Percentiles rank a stretch among this genome's conserved stretches.
phyloP scores from a whole-genome alignment of 352 stramenopile species.

The Discostella stelligera region DNA sequence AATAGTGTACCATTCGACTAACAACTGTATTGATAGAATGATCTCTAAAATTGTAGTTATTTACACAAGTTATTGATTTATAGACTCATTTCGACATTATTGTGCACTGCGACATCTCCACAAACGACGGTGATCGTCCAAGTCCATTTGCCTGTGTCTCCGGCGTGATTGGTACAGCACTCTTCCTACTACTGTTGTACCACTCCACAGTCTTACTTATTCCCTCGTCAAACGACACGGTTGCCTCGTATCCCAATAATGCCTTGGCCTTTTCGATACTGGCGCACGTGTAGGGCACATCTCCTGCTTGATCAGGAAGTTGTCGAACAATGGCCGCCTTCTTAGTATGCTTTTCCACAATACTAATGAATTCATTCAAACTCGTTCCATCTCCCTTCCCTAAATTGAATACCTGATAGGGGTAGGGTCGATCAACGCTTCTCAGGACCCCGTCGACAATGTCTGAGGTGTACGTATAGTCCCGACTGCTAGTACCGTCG shows the following conservation, averaged over 20 bases:
- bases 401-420: slow-evolving; percentile 96
- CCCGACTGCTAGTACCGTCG: slow-evolving; percentile 90
- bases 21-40: no score
- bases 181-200: slow-evolving; percentile 83
- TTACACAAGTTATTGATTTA: no score
- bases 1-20: no score
- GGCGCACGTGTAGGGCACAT: slow-evolving; percentile 92
- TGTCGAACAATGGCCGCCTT: slow-evolving; percentile 92
- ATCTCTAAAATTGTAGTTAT: no score
- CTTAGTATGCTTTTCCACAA: slow-evolving; percentile 91
- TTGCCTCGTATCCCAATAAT: slow-evolving; percentile 92
- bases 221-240: slow-evolving; percentile 89
- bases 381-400: slow-evolving; percentile 90
- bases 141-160: slow-evolving; percentile 66
- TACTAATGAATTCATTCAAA: slow-evolving; percentile 92
- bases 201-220: slow-evolving; percentile 91
- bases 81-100: no score
- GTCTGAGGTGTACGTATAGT: slow-evolving; percentile 98
- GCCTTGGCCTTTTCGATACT: slow-evolving; percentile 91
- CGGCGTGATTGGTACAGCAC: slow-evolving; percentile 38
- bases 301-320: slow-evolving; percentile 92
- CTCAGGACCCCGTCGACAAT: slow-evolving; percentile 93
- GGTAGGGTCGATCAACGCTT: slow-evolving; percentile 82
- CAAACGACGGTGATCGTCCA: slow-evolving; percentile 54
- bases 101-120: slow-evolving; percentile 18